Evolutionary conservation across 345 rosid genomes (phyloP).

Genomic region (Brassica incana): DNA sequence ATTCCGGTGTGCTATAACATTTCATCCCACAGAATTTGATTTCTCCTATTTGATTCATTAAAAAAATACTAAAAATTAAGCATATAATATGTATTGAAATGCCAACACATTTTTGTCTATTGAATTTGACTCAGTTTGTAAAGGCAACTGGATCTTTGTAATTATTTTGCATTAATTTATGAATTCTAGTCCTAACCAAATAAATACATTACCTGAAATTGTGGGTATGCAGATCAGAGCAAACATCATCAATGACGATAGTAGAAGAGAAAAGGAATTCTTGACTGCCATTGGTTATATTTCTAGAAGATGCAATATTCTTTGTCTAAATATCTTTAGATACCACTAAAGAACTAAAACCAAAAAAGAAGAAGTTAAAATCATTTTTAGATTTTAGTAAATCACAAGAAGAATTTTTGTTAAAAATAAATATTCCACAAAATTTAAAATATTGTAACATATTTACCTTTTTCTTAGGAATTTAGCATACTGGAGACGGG

Average conservation of each 20-base stretch:
- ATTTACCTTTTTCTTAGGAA: not conserved
- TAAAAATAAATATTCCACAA: not conserved
- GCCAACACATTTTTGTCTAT: not conserved
- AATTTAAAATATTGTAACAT: not conserved
- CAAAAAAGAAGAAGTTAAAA: not conserved
- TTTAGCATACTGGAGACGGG: not conserved
- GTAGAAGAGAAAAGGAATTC: not conserved
- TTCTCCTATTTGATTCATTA: not conserved
- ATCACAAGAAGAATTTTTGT: not conserved
- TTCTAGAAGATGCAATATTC: not conserved
- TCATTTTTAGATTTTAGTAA: not conserved
- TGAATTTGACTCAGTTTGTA: not conserved
- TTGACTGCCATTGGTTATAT: not conserved
- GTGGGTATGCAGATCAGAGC: not conserved
- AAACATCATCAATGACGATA: not conserved
- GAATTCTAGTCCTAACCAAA: not conserved
- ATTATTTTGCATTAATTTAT: not conserved
- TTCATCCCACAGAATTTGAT: not conserved
- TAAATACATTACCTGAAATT: not conserved
- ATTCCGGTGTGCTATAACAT: not conserved
- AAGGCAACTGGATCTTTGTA: not conserved
- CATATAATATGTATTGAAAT: not conserved
- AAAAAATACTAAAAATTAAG: not conserved
- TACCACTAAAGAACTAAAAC: not conserved
- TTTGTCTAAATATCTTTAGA: not conserved